Percentiles rank a stretch among this genome's conserved stretches.
These are phyloP conservation scores for Macadamia integrifolia DNA, from an alignment of 164 flowering plant species.

Conservation along the genomic window DNA sequence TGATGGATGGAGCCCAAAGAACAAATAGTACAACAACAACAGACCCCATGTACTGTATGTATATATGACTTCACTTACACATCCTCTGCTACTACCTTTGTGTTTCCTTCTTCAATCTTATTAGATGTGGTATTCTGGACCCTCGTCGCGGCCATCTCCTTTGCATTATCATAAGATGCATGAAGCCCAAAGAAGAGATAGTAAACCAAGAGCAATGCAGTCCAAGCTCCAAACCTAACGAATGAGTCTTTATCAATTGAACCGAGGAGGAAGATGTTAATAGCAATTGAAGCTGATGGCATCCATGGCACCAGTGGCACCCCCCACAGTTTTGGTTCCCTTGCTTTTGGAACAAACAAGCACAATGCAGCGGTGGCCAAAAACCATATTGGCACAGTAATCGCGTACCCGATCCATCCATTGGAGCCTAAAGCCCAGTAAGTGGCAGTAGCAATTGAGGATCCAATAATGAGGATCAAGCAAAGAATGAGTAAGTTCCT, in stretches of 20 bases:
- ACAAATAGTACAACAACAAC: too few species aligned
- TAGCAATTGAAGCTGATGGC: constrained; percentile 43
- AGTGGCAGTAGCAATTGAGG: constrained; percentile 32
- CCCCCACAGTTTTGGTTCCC: constrained; percentile 55
- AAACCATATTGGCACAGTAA: constrained; percentile 37
- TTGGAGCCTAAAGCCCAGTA: constrained; percentile 26
- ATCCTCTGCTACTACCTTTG: too few species aligned
- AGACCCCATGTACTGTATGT: too few species aligned
- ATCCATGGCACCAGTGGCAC: constrained; percentile 60
- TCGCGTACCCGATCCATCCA: constrained; percentile 38
- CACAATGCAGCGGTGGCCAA: constrained; percentile 33
- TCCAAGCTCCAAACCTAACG: constrained; percentile 46
- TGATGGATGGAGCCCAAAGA: too few species aligned
- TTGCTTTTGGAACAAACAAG: constrained; percentile 33
- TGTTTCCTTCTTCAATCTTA: too few species aligned
- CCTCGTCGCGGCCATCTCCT: constrained; percentile 8
- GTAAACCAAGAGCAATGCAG: constrained; percentile 33
- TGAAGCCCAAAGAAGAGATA: constrained; percentile 53
- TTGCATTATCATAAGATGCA: constrained; percentile 53
- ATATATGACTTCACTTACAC: too few species aligned
- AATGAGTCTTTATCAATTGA: constrained; percentile 48
- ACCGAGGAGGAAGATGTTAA: constrained; percentile 58
- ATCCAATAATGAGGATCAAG: constrained; percentile 31
- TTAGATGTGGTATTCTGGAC: not conserved
- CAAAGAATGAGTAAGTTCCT: constrained; percentile 34